Evolutionary conservation across 495 filamentous ascomycete genomes (phyloP).

Genomic region (Corynascus novoguineensis): DNA sequence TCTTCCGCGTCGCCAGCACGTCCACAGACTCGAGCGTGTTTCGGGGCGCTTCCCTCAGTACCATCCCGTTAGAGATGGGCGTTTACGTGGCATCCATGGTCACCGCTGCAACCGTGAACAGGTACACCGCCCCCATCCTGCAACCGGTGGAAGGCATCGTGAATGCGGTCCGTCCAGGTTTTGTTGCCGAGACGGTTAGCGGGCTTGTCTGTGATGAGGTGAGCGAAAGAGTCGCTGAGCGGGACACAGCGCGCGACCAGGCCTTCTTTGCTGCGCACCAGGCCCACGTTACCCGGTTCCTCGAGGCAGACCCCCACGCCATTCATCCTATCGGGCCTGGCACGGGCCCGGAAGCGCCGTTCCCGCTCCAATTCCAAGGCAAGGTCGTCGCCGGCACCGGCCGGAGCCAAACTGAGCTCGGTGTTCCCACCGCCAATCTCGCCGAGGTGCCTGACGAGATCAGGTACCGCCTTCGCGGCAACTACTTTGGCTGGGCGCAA

Average conservation of each 20-base stretch:
- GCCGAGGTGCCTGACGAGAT: slow-evolving; percentile 41
- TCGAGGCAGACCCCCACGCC: slow-evolving; percentile 14
- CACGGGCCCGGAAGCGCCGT: slow-evolving; percentile 51
- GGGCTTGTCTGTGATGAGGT: slow-evolving; percentile 35
- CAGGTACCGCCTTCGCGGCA: slow-evolving; percentile 46
- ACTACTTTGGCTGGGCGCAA: slow-evolving; percentile 60
- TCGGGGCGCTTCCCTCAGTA: slow-evolving; percentile 58
- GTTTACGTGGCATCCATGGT: slow-evolving; percentile 52
- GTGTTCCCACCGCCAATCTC: slow-evolving; percentile 40
- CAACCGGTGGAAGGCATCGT: slow-evolving; percentile 36
- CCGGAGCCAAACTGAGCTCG: slow-evolving; percentile 24
- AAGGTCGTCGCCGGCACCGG: slow-evolving; percentile 36
- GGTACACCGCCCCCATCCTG: slow-evolving; percentile 44
- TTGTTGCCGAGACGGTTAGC: slow-evolving; percentile 39
- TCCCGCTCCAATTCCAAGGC: slow-evolving; percentile 52
- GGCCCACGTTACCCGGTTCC: slow-evolving; percentile 26
- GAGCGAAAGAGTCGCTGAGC: slow-evolving; percentile 6
- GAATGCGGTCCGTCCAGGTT: slow-evolving; percentile 40
- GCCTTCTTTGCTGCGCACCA: slow-evolving; percentile 28
- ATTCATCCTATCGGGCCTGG: slow-evolving; percentile 34
- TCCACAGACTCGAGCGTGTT: slow-evolving; percentile 53
- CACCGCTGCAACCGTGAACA: slow-evolving; percentile 44
- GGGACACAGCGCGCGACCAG: slow-evolving; percentile 4
- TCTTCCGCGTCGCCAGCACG: slow-evolving; percentile 59
- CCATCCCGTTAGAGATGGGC: slow-evolving; percentile 59